Conservation (phyloP, 345 rosid genomes). For the Moricandia moricandioides region DNA sequence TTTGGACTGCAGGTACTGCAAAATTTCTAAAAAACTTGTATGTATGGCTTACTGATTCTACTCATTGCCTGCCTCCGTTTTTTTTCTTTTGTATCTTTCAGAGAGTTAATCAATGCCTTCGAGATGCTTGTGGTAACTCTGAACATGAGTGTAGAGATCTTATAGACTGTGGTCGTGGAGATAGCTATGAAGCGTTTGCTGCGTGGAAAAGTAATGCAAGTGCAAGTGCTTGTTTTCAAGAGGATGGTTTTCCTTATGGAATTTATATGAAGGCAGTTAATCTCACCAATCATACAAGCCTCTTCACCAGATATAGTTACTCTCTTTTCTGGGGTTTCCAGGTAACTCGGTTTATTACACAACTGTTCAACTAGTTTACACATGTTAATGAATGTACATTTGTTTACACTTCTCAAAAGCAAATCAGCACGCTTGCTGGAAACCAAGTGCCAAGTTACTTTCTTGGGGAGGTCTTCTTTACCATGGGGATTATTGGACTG, state of each 20-base stretch:
- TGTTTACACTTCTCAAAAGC: constrained; percentile 43
- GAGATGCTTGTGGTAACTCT: not conserved
- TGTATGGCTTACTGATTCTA: constrained; percentile 2
- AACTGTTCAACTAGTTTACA: not conserved
- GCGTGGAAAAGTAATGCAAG: constrained; percentile 41
- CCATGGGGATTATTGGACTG: constrained; percentile 75
- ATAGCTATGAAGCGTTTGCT: accelerated
- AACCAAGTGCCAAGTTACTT: constrained; percentile 78
- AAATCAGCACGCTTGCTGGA: constrained; percentile 94
- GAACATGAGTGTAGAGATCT: constrained; percentile 29
- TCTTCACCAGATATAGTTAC: constrained; percentile 60
- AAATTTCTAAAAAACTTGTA: too few relatives aligned
- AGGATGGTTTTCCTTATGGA: constrained; percentile 51
- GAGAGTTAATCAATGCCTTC: constrained; percentile 41
- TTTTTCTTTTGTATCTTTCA: not conserved
- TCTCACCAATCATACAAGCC: constrained; percentile 46
- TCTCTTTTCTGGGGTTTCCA: constrained; percentile 95
- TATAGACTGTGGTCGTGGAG: constrained; percentile 66
- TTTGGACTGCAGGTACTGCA: constrained; percentile 67
- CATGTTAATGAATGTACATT: not conserved
- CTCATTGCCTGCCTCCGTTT: not conserved
- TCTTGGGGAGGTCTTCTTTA: constrained; percentile 72
- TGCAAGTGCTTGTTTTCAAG: constrained; percentile 53
- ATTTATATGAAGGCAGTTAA: constrained; percentile 51
- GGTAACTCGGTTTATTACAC: constrained; percentile 38